Evolutionary conservation across 352 stramenopile species (phyloP), one percentile per base, ranked within the genome.

Genomic region (Phytophthora melonis): DNA sequence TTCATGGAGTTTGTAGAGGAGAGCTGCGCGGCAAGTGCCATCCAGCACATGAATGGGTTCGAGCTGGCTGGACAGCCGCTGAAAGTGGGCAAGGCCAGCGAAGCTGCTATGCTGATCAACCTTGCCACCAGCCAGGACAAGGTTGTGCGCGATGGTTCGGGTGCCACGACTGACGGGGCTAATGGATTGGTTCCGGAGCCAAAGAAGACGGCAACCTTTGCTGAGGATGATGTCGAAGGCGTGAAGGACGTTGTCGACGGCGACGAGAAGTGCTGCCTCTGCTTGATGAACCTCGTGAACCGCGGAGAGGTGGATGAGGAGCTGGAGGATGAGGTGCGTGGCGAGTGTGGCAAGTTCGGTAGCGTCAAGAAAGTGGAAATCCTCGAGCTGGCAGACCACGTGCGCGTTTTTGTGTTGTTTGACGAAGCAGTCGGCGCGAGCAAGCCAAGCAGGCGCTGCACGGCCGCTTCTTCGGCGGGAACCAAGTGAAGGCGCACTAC

Each of bases 11-110:
- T 93, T 65, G 59, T 81, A 0, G 81, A 93, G 45, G 86, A 93
- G 47, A 77, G 55, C 13, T 89, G 74, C 14, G 88, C 88, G 13
- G 49, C 53, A 58, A 94, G 80, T 67, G 88, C 88, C 16, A 93
- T 94, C 49, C 86, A 94, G 72, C 88, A 94, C 60, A 94, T 94
- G 88, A 88, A 94, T 64, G 84, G 83, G 25, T 94, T 94, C 61
- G 88, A 94, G 30, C 65, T 94, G 18, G 88, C 88, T 36, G 88
- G 88, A 11, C 84, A 93, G 53, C 75, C 87, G 19, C 86, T 94
- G 13, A 89, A 92, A 68, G 86, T 94, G 5, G 88, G 88, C 66
- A 94, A 94, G 66, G 88, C 88, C 30, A 94, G 88, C 55, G 69
- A 87, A 34, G 75, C 82, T 5, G 86, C 88, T 5, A 84, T 93